A percentile compares a stretch with the other conserved stretches of the same genome.
phyloP scores from a whole-genome alignment of 176 grass and related monocot species.

The Metroxylon sagu region DNA sequence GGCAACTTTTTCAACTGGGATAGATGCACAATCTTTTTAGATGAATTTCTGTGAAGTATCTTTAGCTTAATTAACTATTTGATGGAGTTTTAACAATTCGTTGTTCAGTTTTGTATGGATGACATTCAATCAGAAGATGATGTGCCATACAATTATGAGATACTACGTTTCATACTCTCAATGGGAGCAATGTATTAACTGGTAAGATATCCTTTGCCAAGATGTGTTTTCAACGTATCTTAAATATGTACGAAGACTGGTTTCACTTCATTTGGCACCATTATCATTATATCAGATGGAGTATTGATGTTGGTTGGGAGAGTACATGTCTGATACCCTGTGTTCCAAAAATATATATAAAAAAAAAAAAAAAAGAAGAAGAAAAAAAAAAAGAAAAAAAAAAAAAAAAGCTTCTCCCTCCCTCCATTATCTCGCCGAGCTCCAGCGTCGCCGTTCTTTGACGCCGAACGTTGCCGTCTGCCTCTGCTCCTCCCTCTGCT shows the following conservation, averaged over 20 bases:
- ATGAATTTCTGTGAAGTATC: slow-evolving; percentile 30
- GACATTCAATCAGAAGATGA: slow-evolving; percentile 47
- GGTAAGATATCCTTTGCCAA: slow-evolving; percentile 29
- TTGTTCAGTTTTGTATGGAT: slow-evolving; percentile 54
- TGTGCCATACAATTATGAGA: slow-evolving; percentile 57
- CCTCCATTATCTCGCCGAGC: too few relatives aligned
- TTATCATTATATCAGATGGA: slow-evolving; percentile 47
- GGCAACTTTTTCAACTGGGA: slow-evolving; percentile 92
- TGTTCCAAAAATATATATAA: too few relatives aligned
- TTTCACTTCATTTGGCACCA: background rate
- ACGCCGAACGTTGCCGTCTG: too few relatives aligned
- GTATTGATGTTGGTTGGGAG: slow-evolving; percentile 84
- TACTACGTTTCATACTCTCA: slow-evolving; percentile 80
- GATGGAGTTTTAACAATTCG: too few relatives aligned
- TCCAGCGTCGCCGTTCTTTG: too few relatives aligned
- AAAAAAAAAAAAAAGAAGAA: too few relatives aligned
- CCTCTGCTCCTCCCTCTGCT: too few relatives aligned
- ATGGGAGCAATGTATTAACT: slow-evolving; percentile 73
- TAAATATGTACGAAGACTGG: background rate
- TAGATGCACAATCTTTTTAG: slow-evolving; percentile 65
- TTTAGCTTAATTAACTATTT: background rate
- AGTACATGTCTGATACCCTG: slow-evolving; percentile 32
- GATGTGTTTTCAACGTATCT: slow-evolving; percentile 1
- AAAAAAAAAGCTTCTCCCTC: too few relatives aligned
- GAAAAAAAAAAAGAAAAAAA: too few relatives aligned